Base-by-base conservation (phyloP, 352 stramenopile species). In the Phytopythium cucurbitacearum region DNA sequence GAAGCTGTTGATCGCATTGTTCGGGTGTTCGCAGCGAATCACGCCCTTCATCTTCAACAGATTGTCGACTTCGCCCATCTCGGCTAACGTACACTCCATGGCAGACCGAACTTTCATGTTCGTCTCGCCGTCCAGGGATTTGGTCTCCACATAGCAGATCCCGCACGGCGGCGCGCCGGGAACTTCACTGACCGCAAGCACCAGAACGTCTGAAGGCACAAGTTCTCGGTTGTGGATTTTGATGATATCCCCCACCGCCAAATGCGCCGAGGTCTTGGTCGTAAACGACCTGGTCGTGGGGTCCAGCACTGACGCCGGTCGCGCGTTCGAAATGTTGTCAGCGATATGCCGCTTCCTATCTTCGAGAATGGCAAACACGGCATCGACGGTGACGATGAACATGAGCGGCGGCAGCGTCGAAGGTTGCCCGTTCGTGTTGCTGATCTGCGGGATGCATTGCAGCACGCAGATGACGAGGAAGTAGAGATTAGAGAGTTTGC, bases 401-500 rank as follows among this genome's bases (percentile, higher is more conserved):
- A 88, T 53, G 16, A 98, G 72, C 16, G 92, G 86, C 1, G 84
- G 74, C n/a, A 96, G 61, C 28, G 89, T 96, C 3, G 90, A 91
- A 7, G 91, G 89, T 36, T 91, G 76, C 9, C 84, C 81, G 37
- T 75, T 75, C 7, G 91, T 97, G 69, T 97, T 97, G 53, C 83
- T 96, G 69, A 98, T 97, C 35, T 77, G 53, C 21, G 85, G 85
- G 58, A 97, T 91, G 40, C 76, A 88, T 47, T 96, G 85, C 48
- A 94, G 64, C 33, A 87, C 88, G 33, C 84, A 94, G 57, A 98
- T 90, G 48, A 94, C 40, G 15, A 98, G 71, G 61, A 98, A 98
- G 70, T 98, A 98, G 42, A 96, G 62, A 40, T 98, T 98, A 34
- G 91, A 91, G 39, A 97, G 74, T 62, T 97, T 96, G 28, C 81